Evolutionary conservation across 176 grass and related monocot species (phyloP), one percentile per base, ranked within the genome.

Genomic region (Triticum turgidum): DNA sequence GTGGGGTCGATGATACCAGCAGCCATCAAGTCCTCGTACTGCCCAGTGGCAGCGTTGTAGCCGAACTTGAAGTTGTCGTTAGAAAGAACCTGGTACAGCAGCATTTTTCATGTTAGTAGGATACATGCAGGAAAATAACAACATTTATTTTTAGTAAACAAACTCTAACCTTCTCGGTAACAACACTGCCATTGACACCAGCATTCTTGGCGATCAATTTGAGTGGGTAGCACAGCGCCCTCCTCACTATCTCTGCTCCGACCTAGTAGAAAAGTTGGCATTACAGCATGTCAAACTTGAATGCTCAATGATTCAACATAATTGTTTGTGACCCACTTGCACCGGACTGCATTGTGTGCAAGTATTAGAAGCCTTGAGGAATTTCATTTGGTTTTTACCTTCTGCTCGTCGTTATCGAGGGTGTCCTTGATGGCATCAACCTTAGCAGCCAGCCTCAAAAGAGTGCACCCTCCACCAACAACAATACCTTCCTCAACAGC

Each of bases 401-500:
- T 99, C 87, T 99, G 97, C 82, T 99, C 97, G 33, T 97, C 97
- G 17, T 99, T 99, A 17, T 96, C 97, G 5, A 99, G 87, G 47
- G 85, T 91, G 18, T 93, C 97, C 87, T 97, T 99, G 58, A 99
- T 99, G 68, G 90, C 94, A 79, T 99, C 97, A 9, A 99, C 97
- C 87, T 85, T 94, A 77, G 92, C 87, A 7, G 94, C 90, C 54
- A 99, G 90, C 63, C 97, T 92, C 89, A 99, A 87, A 54, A 99
- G 94, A 47, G 94, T 91, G 86, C 97, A 99, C 5, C 97, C 97
- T 80, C 97, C 97, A 75, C 97, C 97, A 81, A 99, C 97, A 77
- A 99, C 97, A 73, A 97, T 99, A 83, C 97, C 97, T 90, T 99
- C 97, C 90, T 99, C 97, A 6, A 99, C 97, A 0, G 97, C 97